Evolutionary conservation across 257 asterid species (phyloP).

Genomic region (Solanum virginianum): DNA sequence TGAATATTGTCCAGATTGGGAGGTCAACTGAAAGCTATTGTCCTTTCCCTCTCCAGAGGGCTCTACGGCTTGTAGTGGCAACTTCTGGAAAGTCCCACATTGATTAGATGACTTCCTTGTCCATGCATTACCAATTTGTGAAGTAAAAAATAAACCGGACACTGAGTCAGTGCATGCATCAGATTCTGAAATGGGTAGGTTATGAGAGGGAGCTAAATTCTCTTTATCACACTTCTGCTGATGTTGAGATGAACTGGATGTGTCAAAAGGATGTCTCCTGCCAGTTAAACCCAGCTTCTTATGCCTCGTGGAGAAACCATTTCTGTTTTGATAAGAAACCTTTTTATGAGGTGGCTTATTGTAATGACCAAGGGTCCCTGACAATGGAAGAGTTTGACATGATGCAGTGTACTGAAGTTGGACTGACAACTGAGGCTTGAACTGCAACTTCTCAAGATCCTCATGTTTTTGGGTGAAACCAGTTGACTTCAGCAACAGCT

Average conservation of each 20-base stretch:
- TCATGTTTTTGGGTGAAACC: conserved; percentile 7
- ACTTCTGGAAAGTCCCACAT: neutral
- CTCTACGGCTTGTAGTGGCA: conserved; percentile 13
- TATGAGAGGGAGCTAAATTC: conserved; percentile 20
- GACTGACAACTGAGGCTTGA: conserved; percentile 4
- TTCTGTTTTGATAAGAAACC: conserved; percentile 8
- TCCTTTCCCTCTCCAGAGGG: conserved; percentile 8
- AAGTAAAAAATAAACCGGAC: neutral
- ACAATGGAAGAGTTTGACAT: neutral
- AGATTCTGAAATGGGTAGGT: conserved; percentile 1
- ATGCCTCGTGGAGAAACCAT: conserved; percentile 11
- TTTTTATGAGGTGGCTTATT: conserved; percentile 4
- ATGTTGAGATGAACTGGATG: conserved; percentile 5
- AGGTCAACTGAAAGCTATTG: neutral
- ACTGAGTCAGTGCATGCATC: neutral
- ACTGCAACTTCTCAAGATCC: conserved; percentile 5
- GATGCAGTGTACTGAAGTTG: neutral
- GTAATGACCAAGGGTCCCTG: neutral
- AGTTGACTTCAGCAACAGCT: conserved; percentile 3
- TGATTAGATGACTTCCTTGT: neutral
- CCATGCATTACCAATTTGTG: conserved; percentile 9
- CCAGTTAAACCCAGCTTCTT: conserved; percentile 31
- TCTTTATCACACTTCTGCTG: conserved; percentile 25
- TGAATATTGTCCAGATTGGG: conserved; percentile 11
- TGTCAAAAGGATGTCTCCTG: conserved; percentile 6